A percentile compares a stretch with the other conserved stretches of the same genome.
These are phyloP conservation scores for Fusarium camptoceras DNA, from an alignment of 2,329 filamentous ascomycete genomes.

Conservation along the genomic window DNA sequence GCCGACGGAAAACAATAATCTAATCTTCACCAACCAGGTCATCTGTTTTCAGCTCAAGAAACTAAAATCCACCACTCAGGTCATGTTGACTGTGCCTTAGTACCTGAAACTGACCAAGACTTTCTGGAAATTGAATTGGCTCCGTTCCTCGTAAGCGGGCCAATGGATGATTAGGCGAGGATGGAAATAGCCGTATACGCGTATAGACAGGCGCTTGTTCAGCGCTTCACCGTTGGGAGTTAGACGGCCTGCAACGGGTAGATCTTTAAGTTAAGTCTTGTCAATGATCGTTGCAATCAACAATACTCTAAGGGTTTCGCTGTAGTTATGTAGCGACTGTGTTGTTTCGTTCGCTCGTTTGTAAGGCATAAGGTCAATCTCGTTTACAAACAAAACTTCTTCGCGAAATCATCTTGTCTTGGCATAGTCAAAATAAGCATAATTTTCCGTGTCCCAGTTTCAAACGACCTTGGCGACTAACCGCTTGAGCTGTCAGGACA, in stretches of 20 bases:
- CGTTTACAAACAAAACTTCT: conserved; percentile 1
- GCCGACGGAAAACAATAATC: neutral
- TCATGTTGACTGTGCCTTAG: neutral
- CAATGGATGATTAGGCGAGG: neutral
- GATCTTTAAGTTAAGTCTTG: neutral
- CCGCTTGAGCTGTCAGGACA: conserved; percentile 1
- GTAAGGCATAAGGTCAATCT: neutral
- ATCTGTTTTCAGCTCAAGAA: neutral
- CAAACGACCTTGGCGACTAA: neutral
- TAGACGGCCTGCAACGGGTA: neutral
- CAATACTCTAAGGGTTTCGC: fast-evolving
- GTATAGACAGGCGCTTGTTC: neutral
- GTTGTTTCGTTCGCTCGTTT: neutral
- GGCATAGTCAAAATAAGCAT: conserved; percentile 2
- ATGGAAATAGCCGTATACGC: neutral
- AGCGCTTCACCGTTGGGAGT: neutral
- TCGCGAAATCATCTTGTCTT: neutral
- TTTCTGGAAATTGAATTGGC: neutral
- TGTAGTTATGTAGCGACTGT: fast-evolving
- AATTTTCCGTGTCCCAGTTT: conserved; percentile 6
- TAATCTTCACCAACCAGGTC: neutral
- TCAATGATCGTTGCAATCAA: fast-evolving
- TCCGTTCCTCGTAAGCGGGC: neutral
- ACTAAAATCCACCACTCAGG: conserved; percentile 3
- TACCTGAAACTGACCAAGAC: neutral